These are phyloP conservation scores for Dryas alaskensis DNA, from an alignment of 306 rosid species.

Conservation along the genomic window DNA sequence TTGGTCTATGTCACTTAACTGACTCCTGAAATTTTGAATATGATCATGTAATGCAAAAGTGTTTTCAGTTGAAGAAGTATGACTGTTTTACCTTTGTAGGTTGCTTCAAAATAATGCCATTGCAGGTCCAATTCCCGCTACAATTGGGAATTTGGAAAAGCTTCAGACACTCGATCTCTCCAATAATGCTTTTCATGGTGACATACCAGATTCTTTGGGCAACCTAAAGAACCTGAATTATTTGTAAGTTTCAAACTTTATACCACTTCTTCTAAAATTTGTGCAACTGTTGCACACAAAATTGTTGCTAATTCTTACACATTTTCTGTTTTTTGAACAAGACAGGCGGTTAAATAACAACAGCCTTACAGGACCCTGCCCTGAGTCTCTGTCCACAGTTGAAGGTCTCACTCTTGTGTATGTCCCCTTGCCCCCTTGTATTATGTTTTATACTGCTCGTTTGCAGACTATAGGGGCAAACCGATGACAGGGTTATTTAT, in stretches of 20 bases:
- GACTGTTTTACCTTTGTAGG: slow-evolving; percentile 39
- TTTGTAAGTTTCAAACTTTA: slow-evolving; percentile 60
- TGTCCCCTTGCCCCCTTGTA: slow-evolving; percentile 40
- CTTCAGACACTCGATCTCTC: slow-evolving; percentile 96
- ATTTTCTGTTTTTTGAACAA: slow-evolving; percentile 31
- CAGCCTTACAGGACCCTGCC: slow-evolving; percentile 86
- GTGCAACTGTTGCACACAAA: slow-evolving; percentile 11
- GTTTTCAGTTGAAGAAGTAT: background rate
- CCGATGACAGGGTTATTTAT: background rate
- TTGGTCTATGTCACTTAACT: background rate
- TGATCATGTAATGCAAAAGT: slow-evolving; percentile 3
- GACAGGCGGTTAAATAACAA: slow-evolving; percentile 91
- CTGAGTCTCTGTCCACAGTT: slow-evolving; percentile 67
- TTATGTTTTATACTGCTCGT: background rate
- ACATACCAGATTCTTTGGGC: slow-evolving; percentile 82
- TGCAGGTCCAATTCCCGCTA: slow-evolving; percentile 74
- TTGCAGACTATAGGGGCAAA: background rate
- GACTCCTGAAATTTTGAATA: slow-evolving; percentile 1
- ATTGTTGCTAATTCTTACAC: slow-evolving; percentile 25
- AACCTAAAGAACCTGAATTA: slow-evolving; percentile 76
- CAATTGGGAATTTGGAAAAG: slow-evolving; percentile 75
- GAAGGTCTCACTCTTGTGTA: slow-evolving; percentile 90
- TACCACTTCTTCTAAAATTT: slow-evolving; percentile 1
- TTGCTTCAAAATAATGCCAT: slow-evolving; percentile 92
- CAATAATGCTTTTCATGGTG: slow-evolving; percentile 65